Percentiles rank a stretch among this genome's conserved stretches.
phyloP scores from a whole-genome alignment of 1,139 yeast species.

The Saccharomycopsis hybrid region DNA sequence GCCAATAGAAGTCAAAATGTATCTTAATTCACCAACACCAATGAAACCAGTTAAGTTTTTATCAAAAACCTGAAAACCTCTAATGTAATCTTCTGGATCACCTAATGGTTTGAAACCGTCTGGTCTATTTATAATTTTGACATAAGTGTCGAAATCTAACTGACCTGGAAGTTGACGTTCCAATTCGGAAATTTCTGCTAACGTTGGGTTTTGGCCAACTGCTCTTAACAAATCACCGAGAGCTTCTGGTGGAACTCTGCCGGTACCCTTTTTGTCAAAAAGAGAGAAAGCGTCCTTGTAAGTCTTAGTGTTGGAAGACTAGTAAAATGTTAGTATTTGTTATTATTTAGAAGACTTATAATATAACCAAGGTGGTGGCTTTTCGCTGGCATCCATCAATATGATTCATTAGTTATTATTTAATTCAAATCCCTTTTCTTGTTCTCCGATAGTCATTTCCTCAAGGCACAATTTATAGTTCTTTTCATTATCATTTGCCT shows the following conservation, averaged over 20 bases:
- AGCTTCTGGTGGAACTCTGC: conserved; percentile 80
- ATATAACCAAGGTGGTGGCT: no score
- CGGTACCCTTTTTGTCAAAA: conserved; percentile 95
- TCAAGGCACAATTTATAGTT: no score
- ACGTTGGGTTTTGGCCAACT: conserved; percentile 96
- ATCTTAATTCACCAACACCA: conserved; percentile 94
- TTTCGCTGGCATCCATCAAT: no score
- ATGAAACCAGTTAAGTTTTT: conserved; percentile 93
- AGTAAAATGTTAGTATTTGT: not conserved
- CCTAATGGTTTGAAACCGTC: conserved; percentile 88
- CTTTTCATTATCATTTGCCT: no score
- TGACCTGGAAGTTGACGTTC: conserved; percentile 42
- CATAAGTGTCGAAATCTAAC: conserved; percentile 69
- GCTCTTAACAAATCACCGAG: conserved; percentile 94
- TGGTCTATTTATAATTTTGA: conserved; percentile 74
- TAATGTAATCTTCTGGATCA: conserved; percentile 92
- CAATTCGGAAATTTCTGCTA: conserved; percentile 76
- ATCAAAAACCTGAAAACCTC: conserved; percentile 97
- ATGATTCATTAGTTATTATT: no score
- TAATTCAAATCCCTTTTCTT: no score
- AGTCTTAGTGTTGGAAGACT: conserved; percentile 42
- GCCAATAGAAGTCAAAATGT: conserved; percentile 88
- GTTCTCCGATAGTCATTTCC: no score
- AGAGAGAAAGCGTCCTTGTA: conserved; percentile 96
- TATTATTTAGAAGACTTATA: no score